These are phyloP conservation scores for Endothia cerciana DNA, from an alignment of 2,329 filamentous ascomycete species.

Conservation along the genomic window DNA sequence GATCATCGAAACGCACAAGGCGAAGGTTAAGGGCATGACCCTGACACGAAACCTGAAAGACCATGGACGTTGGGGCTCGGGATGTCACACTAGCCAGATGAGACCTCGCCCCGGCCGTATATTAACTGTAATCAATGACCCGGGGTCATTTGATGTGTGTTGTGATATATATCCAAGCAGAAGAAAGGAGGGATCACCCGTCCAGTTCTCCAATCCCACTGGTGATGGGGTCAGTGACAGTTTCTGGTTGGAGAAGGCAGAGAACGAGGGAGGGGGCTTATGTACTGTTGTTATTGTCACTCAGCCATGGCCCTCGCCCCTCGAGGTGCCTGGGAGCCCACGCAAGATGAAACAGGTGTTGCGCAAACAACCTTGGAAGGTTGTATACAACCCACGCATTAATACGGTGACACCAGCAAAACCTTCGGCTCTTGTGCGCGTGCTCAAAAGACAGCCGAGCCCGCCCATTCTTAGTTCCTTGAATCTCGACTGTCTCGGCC, in stretches of 20 bases:
- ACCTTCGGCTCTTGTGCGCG: slow-evolving; percentile 20
- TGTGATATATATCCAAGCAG: slow-evolving; percentile 23
- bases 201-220: not conserved
- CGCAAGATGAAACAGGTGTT: slow-evolving; percentile 29
- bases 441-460: slow-evolving; percentile 12
- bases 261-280: too few relatives aligned
- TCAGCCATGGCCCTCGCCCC: slow-evolving; percentile 5
- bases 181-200: slow-evolving; percentile 11
- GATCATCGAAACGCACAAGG: not conserved
- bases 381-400: slow-evolving; percentile 23
- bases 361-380: slow-evolving; percentile 25
- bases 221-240: too few relatives aligned
- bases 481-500: not conserved
- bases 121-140: slow-evolving; percentile 22
- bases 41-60: not conserved
- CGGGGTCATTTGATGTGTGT: slow-evolving; percentile 7
- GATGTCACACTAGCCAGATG: not conserved
- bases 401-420: slow-evolving; percentile 11
- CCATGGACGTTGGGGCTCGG: not conserved
- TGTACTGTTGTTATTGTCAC: not conserved
- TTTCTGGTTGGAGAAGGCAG: slow-evolving; percentile 14
- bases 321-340: slow-evolving; percentile 4
- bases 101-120: not conserved
- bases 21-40: not conserved
- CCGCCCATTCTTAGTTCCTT: not conserved